Base-by-base conservation (phyloP, 108 stramenopile species). In the Nitzschia inconspicua region DNA sequence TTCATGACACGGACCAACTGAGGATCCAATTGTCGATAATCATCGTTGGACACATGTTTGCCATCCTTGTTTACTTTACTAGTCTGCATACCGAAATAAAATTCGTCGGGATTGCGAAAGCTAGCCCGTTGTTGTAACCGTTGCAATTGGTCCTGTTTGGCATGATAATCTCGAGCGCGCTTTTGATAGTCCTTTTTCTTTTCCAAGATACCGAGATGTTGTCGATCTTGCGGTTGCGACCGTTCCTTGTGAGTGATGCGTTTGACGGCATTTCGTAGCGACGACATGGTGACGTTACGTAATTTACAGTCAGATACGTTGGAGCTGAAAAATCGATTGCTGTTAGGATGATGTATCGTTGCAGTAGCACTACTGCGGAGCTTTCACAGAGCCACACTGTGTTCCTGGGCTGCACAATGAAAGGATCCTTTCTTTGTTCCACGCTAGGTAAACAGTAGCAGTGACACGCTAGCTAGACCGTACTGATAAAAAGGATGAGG, bases 171-270 rank as follows among this genome's bases (percentile, higher is more conserved):
- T 9, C 67, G 40, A n/a, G 99, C 96, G 31, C 99, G 97, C 27
- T 79, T 60, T n/a, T 77, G 70, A 63, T 98, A 99, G 72, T 99
- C 99, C 53, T 81, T 80, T 60, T 97, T 86, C 81, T 99, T 99
- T 79, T 99, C 97, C 63, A 99, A 73, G 19, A 98, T 79, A 19
- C 99, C 99, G 55, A 97, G 80, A 41, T 93, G 86, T 25, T 77
- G 60, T 7, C 98, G 90, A 30, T 68, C 18, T 1, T 66, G 75
- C 16, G 96, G 98, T 68, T 99, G 98, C 30, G 96, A 81, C 24
- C 98, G 93, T 70, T 98, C 97, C 76, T 98, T 97, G 92, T 99
- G 98, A 32, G 96, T 93, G 51, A 91, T 73, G 40, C 98, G 97
- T 60, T 98, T 97, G 36, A 98, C 95, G 41, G 98, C 98, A 75